These are phyloP conservation scores for Penicillium mononematosum DNA, from an alignment of 495 filamentous ascomycete genomes.

Conservation along the genomic window DNA sequence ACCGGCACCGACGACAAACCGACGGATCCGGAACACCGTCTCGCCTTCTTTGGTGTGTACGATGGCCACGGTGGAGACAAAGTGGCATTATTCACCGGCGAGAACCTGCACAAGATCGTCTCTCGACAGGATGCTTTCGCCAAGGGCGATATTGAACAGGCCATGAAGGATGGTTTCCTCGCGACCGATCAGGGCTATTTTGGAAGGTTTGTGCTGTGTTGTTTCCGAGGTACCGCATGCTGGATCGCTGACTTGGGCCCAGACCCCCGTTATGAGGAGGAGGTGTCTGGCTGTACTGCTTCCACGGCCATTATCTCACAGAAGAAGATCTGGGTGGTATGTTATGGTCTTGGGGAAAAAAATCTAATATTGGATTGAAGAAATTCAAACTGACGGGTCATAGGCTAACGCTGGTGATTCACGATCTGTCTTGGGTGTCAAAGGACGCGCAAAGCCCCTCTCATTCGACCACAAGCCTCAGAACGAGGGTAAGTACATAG, in stretches of 20 bases:
- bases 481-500: constrained; percentile 72
- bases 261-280: constrained; percentile 97
- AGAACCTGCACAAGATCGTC: constrained; percentile 90
- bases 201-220: constrained; percentile 68
- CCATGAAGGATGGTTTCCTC: constrained; percentile 94
- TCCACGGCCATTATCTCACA: constrained; percentile 84
- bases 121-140: constrained; percentile 92
- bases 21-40: constrained; percentile 61
- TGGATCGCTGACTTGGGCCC: constrained; percentile 4
- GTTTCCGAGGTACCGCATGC: background rate
- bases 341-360: constrained; percentile 30
- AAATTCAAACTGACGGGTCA: constrained; percentile 14
- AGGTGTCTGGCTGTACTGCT: constrained; percentile 96
- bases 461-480: constrained; percentile 99
- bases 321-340: constrained; percentile 92
- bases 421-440: constrained; percentile 87
- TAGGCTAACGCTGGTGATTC: constrained; percentile 98
- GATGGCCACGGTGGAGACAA: constrained; percentile 97
- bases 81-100: constrained; percentile 88
- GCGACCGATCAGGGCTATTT: constrained; percentile 93
- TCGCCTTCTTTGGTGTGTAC: constrained; percentile 97
- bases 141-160: constrained; percentile 87
- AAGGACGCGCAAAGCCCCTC: constrained; percentile 92
- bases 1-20: constrained; percentile 57
- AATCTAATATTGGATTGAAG: background rate